Conservation (phyloP, 192 early-diverging fungal genomes). For the Umbelopsis sp. region DNA sequence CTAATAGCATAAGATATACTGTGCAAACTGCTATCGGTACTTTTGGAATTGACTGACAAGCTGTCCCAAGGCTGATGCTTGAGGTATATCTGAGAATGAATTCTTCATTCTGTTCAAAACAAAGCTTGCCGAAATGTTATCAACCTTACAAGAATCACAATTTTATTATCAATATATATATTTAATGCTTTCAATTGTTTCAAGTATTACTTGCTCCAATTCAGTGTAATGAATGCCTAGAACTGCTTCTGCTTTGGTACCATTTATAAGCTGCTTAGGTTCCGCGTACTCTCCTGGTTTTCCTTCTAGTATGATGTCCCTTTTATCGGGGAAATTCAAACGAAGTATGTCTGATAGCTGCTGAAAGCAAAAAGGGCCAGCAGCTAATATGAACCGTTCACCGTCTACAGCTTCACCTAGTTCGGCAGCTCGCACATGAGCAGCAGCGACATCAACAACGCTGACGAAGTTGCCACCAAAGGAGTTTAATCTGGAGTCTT, state of each 20-base stretch:
- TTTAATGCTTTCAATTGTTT: neutral
- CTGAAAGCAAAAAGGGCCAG: conserved; percentile 4
- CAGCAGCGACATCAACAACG: conserved; percentile 10
- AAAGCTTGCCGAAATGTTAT: too few species aligned
- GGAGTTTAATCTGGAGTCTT: neutral
- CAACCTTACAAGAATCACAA: too few species aligned
- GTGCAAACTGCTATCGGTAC: too few species aligned
- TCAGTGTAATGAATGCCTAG: neutral
- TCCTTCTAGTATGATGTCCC: conserved; percentile 7
- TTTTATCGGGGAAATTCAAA: neutral
- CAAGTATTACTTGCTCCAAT: neutral
- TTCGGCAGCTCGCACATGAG: neutral
- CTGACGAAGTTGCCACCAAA: conserved; percentile 13
- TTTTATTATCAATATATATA: neutral
- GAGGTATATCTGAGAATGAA: too few species aligned
- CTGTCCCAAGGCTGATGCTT: too few species aligned
- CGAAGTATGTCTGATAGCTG: conserved; percentile 3
- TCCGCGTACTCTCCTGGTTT: conserved; percentile 3
- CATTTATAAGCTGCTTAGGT: neutral
- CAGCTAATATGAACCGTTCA: conserved; percentile 18
- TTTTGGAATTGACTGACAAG: too few species aligned
- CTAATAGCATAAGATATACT: too few species aligned
- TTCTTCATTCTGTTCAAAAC: too few species aligned
- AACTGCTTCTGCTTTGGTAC: conserved; percentile 12
- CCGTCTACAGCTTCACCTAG: neutral